phyloP scores from a whole-genome alignment of 129 eudicot species.

The Flaveria linearis region DNA sequence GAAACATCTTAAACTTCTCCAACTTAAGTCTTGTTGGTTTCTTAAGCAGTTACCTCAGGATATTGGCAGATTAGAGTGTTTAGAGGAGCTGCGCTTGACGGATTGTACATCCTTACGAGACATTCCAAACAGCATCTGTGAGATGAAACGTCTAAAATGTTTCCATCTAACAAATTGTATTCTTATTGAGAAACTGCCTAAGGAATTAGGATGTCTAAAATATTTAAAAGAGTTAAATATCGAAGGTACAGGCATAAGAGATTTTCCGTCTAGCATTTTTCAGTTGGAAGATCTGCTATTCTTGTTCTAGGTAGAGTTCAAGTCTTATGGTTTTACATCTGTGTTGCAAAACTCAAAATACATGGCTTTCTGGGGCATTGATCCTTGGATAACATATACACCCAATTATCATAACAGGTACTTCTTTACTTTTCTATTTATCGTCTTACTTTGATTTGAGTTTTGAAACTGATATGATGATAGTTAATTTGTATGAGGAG shows the following conservation, averaged over 20 bases:
- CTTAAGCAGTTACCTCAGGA: background rate
- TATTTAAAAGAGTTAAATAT: background rate
- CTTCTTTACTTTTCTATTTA: background rate
- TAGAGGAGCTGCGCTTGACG: slow-evolving; percentile 1
- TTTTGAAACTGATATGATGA: too few species aligned
- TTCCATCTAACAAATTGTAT: background rate
- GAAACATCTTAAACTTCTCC: slow-evolving; percentile 5
- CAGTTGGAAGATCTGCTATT: background rate
- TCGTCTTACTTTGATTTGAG: background rate
- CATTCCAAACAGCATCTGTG: slow-evolving; percentile 4
- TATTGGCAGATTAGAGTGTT: background rate
- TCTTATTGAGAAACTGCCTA: background rate
- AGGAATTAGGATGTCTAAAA: background rate
- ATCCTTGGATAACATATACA: too few species aligned
- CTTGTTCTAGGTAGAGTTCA: background rate
- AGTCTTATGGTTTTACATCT: background rate
- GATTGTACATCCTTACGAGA: background rate
- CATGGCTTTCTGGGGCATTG: background rate
- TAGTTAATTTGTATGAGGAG: too few species aligned
- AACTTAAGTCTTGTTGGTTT: background rate
- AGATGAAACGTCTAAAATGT: background rate
- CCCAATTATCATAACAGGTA: background rate
- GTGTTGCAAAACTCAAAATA: background rate
- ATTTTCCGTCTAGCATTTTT: background rate
- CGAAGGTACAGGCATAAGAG: background rate